Evolutionary conservation across 352 stramenopile genomes (phyloP).

Genomic region (Phytophthora niederhauseri): DNA sequence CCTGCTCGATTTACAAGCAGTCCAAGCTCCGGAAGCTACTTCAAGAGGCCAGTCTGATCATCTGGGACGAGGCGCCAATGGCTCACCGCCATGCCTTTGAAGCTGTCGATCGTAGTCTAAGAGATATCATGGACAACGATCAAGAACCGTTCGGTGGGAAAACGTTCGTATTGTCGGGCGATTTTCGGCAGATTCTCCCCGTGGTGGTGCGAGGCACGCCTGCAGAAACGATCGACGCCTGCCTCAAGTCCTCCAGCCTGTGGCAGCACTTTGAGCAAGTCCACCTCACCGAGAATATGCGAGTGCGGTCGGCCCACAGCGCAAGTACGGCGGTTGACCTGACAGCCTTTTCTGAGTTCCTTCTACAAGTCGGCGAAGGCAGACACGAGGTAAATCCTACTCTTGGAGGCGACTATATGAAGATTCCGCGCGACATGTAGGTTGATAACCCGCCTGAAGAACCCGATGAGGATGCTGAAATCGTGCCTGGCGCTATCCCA

Average conservation of each 20-base stretch:
- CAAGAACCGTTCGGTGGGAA: too few species aligned
- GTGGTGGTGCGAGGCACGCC: conserved; percentile 8
- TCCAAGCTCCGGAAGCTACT: too few species aligned
- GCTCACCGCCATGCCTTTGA: too few species aligned
- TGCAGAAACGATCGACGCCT: conserved; percentile 19
- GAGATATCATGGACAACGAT: too few species aligned
- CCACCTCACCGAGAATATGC: conserved; percentile 15
- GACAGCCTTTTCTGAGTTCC: background rate
- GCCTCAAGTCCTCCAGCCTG: conserved; percentile 4
- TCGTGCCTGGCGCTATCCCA: background rate
- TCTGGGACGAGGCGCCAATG: too few species aligned
- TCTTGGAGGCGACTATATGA: background rate
- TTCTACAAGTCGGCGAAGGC: conserved; percentile 14
- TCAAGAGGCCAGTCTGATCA: too few species aligned
- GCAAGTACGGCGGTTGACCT: background rate
- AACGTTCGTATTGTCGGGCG: conserved; percentile 20
- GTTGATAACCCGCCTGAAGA: background rate
- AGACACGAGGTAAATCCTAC: conserved; percentile 1
- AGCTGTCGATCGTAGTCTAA: too few species aligned
- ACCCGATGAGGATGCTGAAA: background rate
- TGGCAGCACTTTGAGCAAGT: conserved; percentile 11
- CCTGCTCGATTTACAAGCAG: too few species aligned
- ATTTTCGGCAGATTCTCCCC: conserved; percentile 32
- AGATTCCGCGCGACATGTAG: background rate
- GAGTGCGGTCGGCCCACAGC: background rate